phyloP scores from a whole-genome alignment of 2,329 filamentous ascomycete species.

The Tolypocladium ovalisporum region DNA sequence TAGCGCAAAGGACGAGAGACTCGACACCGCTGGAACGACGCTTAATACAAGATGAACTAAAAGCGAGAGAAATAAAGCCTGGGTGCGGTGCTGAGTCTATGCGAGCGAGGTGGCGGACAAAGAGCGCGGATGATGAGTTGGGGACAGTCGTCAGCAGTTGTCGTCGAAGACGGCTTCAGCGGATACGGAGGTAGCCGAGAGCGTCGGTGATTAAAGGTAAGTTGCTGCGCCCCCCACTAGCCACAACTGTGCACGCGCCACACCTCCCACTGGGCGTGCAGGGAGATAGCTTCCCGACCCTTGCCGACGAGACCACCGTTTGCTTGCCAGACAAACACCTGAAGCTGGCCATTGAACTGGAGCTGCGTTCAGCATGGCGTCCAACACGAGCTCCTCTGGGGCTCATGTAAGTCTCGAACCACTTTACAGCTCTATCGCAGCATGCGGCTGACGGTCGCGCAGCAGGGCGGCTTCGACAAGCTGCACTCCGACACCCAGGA shows the following conservation, averaged over 20 bases:
- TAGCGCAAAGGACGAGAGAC: background rate
- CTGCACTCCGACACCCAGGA: slow-evolving; percentile 26
- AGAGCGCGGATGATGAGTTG: background rate
- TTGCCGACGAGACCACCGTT: background rate
- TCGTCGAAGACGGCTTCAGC: background rate
- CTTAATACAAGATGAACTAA: background rate
- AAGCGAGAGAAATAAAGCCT: background rate
- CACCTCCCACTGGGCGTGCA: background rate
- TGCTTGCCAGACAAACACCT: background rate
- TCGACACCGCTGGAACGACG: background rate
- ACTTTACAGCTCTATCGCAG: background rate
- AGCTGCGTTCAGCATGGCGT: slow-evolving; percentile 18
- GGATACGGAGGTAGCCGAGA: background rate
- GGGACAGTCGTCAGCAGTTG: background rate
- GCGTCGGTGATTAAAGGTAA: background rate
- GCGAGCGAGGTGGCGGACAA: background rate
- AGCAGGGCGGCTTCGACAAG: slow-evolving; percentile 28
- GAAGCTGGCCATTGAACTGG: background rate
- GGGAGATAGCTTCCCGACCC: background rate
- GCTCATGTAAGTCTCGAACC: slow-evolving; percentile 14
- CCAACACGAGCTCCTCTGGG: slow-evolving; percentile 17
- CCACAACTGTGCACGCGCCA: background rate
- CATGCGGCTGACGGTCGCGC: background rate
- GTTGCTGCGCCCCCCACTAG: background rate
- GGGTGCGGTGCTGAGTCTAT: background rate